A percentile compares a stretch with the other conserved stretches of the same genome.
Evolutionary conservation across 345 rosid species (phyloP).

Genomic region (Gynandropsis gynandra): DNA sequence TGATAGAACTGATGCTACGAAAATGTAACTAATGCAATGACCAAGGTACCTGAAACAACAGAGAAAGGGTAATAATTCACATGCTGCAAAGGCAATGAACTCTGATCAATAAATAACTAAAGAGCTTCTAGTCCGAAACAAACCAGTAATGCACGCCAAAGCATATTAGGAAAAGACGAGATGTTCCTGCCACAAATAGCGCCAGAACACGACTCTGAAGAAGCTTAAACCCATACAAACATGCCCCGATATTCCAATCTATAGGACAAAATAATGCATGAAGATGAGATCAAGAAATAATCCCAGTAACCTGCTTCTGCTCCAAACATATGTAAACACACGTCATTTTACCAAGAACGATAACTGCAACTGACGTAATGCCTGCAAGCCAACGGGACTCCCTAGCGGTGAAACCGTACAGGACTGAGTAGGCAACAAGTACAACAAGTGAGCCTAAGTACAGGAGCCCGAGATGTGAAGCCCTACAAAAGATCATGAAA

Average conservation of each 20-base stretch:
- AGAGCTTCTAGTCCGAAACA: conserved; percentile 30
- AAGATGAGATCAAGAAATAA: conserved; percentile 15
- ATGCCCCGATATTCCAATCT: conserved; percentile 99
- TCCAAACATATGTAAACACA: conserved; percentile 15
- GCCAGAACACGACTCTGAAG: conserved; percentile 82
- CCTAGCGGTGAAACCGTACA: conserved; percentile 89
- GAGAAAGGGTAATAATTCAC: conserved; percentile 13
- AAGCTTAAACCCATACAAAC: conserved; percentile 93
- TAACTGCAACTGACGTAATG: conserved; percentile 87
- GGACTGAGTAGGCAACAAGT: conserved; percentile 82
- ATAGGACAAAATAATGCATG: conserved; percentile 26
- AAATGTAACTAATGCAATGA: conserved; percentile 91
- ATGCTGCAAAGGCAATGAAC: conserved; percentile 20
- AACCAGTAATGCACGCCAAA: conserved; percentile 99
- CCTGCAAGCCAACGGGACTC: conserved; percentile 97
- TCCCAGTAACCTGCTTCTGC: conserved; percentile 8
- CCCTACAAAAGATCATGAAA: conserved; percentile 45
- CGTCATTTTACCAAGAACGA: conserved; percentile 66
- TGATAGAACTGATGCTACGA: conserved; percentile 89
- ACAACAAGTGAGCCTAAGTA: conserved; percentile 80
- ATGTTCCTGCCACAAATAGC: conserved; percentile 85
- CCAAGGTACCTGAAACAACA: conserved; percentile 80
- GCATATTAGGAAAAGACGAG: conserved; percentile 92
- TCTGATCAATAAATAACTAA: conserved; percentile 1
- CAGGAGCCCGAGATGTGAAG: conserved; percentile 88